phyloP scores from a whole-genome alignment of 345 rosid genomes.

The Aurinia saxatilis region DNA sequence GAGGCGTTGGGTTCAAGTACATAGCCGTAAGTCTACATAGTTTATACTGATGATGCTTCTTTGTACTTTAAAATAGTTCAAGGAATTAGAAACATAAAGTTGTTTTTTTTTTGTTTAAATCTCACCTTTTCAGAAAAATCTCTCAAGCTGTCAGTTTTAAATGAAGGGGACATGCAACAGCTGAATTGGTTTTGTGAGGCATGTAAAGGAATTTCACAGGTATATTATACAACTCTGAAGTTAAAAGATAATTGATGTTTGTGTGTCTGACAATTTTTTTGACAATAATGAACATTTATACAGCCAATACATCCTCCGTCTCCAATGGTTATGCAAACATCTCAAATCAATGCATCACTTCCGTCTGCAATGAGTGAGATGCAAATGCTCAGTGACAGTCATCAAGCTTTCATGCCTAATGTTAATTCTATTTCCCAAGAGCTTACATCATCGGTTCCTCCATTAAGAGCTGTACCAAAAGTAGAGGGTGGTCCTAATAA shows the following conservation, averaged over 20 bases:
- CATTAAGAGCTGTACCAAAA: background rate
- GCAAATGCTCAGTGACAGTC: background rate
- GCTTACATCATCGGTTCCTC: background rate
- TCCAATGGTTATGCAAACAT: background rate
- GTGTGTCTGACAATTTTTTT: background rate
- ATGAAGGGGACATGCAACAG: slow-evolving; percentile 56
- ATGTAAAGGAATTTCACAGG: slow-evolving; percentile 86
- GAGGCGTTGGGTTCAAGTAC: slow-evolving; percentile 55
- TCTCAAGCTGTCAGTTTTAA: slow-evolving; percentile 55
- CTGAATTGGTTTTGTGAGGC: slow-evolving; percentile 72
- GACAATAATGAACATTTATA: background rate
- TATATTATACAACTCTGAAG: slow-evolving; percentile 9
- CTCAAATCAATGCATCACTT: background rate
- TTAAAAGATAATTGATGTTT: background rate
- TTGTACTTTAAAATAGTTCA: background rate
- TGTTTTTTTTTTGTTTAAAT: no score
- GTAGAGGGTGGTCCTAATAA: slow-evolving; percentile 1
- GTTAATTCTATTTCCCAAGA: background rate
- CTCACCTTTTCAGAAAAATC: slow-evolving; percentile 44
- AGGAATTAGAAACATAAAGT: background rate
- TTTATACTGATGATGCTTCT: no score
- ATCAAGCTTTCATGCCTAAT: background rate
- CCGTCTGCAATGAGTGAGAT: background rate
- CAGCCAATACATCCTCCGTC: slow-evolving; percentile 6
- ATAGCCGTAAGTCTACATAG: slow-evolving; percentile 69